A percentile compares a stretch with the other conserved stretches of the same genome.
Evolutionary conservation across 2,329 filamentous ascomycete species (phyloP).

Genomic region (Pseudogymnoascus sp.): DNA sequence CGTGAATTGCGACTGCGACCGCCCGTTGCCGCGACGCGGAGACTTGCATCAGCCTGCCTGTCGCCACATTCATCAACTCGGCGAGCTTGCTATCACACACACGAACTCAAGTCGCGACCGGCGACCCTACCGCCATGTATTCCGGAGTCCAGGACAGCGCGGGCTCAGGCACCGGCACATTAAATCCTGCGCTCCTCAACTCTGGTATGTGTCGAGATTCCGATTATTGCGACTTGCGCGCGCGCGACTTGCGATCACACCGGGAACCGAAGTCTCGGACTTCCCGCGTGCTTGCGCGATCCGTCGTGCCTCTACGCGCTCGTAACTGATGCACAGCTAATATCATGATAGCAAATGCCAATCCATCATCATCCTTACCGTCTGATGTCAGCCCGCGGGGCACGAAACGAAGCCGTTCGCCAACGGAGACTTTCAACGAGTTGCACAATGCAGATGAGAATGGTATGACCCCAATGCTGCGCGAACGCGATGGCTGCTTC

Average conservation of each 20-base stretch:
- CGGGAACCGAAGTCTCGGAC: constrained; percentile 14
- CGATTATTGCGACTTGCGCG: constrained; percentile 16
- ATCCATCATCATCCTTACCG: constrained; percentile 39
- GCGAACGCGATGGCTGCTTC: not conserved
- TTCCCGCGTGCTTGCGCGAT: constrained; percentile 19
- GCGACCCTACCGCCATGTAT: constrained; percentile 1
- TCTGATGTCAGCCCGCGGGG: constrained; percentile 55
- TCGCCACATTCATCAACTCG: constrained; percentile 8
- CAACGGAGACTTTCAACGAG: constrained; percentile 50
- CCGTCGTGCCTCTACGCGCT: constrained; percentile 21
- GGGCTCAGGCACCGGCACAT: constrained; percentile 80
- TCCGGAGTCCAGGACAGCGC: constrained; percentile 39
- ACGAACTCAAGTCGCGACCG: constrained; percentile 7
- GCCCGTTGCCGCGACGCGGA: constrained; percentile 9
- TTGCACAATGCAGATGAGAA: constrained; percentile 58
- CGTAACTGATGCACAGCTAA: not conserved
- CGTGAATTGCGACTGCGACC: constrained; percentile 7
- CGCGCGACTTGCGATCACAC: constrained; percentile 18
- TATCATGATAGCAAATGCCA: constrained; percentile 22
- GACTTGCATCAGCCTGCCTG: constrained; percentile 9
- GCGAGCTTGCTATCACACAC: constrained; percentile 5
- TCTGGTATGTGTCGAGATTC: constrained; percentile 34
- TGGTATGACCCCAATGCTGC: constrained; percentile 53
- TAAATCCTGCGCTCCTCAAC: constrained; percentile 83
- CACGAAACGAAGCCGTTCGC: constrained; percentile 73